These are phyloP conservation scores for Backusella macrospora DNA, from an alignment of 192 early-diverging fungal species.

Conservation along the genomic window DNA sequence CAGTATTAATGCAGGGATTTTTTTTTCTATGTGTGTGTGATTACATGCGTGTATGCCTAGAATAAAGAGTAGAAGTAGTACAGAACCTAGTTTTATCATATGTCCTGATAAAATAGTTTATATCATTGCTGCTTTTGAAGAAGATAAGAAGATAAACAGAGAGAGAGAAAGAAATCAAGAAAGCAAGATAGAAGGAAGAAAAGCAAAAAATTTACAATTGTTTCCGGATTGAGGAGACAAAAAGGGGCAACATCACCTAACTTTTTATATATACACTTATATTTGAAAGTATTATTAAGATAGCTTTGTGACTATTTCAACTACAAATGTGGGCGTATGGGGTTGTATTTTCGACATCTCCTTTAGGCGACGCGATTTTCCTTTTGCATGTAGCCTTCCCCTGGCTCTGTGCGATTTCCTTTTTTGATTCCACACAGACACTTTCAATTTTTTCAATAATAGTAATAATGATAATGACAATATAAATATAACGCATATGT, in stretches of 20 bases:
- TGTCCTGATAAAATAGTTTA: neutral
- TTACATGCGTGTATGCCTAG: neutral
- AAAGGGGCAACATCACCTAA: neutral
- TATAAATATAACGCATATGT: neutral
- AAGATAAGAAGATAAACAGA: neutral
- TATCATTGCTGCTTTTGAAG: neutral
- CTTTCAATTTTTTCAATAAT: neutral
- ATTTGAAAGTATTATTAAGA: neutral
- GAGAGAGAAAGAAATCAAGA: neutral
- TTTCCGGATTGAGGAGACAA: conserved; percentile 9
- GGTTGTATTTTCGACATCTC: neutral
- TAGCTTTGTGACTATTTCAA: neutral
- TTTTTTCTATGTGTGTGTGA: neutral
- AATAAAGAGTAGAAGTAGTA: neutral
- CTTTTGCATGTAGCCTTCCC: conserved; percentile 2
- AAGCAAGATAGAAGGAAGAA: neutral
- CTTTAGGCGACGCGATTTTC: conserved; percentile 12
- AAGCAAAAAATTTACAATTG: neutral
- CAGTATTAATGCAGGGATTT: conserved; percentile 2
- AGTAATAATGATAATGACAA: neutral
- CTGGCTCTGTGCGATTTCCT: neutral
- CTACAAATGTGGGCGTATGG: neutral
- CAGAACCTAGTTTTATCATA: neutral
- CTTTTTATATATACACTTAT: neutral
- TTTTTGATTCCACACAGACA: conserved; percentile 12